These are phyloP conservation scores for Irpex sp. DNA, from an alignment of 1,284 basidiomycete species.

Conservation along the genomic window DNA sequence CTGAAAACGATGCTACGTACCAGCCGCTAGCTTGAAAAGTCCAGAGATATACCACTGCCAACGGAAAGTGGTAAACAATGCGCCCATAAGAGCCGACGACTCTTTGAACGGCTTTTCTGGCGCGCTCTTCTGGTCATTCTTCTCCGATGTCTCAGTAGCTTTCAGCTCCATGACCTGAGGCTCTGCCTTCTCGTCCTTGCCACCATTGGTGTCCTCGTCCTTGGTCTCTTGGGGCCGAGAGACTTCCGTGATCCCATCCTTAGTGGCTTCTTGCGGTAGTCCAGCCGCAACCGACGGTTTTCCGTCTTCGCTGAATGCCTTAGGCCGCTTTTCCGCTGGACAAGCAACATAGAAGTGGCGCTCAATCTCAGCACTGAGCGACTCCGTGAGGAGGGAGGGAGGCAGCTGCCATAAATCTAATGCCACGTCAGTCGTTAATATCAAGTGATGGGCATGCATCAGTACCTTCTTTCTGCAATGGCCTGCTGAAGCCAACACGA, in stretches of 20 bases:
- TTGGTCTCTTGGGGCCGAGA: background rate
- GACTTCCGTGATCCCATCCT: background rate
- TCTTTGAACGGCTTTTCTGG: conserved; percentile 29
- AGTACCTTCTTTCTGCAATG: conserved; percentile 51
- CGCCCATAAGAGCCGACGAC: conserved; percentile 55
- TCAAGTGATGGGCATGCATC: background rate
- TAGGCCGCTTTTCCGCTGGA: conserved; percentile 43
- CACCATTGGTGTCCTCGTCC: conserved; percentile 6
- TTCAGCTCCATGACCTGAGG: conserved; percentile 34
- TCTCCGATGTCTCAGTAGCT: conserved; percentile 3
- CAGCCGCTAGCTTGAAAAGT: conserved; percentile 48
- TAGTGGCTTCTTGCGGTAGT: background rate
- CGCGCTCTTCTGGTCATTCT: conserved; percentile 1
- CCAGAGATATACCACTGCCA: conserved; percentile 53
- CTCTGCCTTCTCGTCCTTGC: conserved; percentile 24
- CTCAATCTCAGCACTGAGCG: conserved; percentile 40
- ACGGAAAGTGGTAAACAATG: conserved; percentile 55
- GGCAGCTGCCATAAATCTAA: conserved; percentile 55
- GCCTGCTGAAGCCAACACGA: conserved; percentile 51
- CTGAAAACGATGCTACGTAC: conserved; percentile 30
- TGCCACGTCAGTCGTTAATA: background rate
- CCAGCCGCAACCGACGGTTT: conserved; percentile 3
- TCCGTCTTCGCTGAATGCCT: conserved; percentile 18
- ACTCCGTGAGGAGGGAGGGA: conserved; percentile 31
- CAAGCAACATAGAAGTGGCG: conserved; percentile 45